Evolutionary conservation across 2,329 filamentous ascomycete genomes (phyloP).

Genomic region (Pezicula carpinea): DNA sequence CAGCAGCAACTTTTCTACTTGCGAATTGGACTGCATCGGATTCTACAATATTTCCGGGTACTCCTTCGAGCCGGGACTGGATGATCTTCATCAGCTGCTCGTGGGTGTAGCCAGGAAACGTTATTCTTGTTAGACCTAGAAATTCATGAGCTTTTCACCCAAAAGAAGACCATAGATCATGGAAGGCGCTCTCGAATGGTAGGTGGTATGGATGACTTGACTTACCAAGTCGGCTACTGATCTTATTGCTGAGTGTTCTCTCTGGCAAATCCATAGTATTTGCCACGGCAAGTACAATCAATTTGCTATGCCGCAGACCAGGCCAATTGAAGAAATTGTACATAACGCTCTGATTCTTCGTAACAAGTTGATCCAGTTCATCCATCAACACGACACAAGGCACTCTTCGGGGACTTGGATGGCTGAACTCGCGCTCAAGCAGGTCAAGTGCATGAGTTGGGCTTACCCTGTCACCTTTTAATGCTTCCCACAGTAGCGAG

Average conservation of each 20-base stretch:
- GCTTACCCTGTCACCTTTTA: slow-evolving; percentile 89
- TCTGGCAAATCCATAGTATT: slow-evolving; percentile 99
- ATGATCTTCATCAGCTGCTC: slow-evolving; percentile 98
- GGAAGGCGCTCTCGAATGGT: no score
- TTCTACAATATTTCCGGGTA: slow-evolving; percentile 85
- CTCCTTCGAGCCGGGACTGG: slow-evolving; percentile 82
- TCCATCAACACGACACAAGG: slow-evolving; percentile 98
- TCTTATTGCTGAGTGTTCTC: slow-evolving; percentile 95
- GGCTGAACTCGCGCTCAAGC: slow-evolving; percentile 85
- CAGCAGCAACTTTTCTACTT: slow-evolving; percentile 91
- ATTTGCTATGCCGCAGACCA: slow-evolving; percentile 78
- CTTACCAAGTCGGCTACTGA: slow-evolving; percentile 74
- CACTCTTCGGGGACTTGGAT: slow-evolving; percentile 83
- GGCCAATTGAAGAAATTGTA: slow-evolving; percentile 99
- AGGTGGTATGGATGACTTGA: background rate
- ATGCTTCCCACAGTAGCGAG: slow-evolving; percentile 88
- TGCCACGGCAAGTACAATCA: slow-evolving; percentile 95
- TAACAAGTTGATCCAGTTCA: slow-evolving; percentile 94
- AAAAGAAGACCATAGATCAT: no score
- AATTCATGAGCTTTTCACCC: slow-evolving; percentile 3
- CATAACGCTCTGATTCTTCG: slow-evolving; percentile 99
- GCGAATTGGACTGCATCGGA: slow-evolving; percentile 94
- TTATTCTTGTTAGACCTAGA: slow-evolving; percentile 79
- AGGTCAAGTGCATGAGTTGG: slow-evolving; percentile 88
- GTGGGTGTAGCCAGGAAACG: slow-evolving; percentile 95